Percentiles rank a stretch among this genome's conserved stretches.
These are phyloP conservation scores for Trypanosoma conorhini DNA, from an alignment of 208 protist species.

Conservation along the genomic window DNA sequence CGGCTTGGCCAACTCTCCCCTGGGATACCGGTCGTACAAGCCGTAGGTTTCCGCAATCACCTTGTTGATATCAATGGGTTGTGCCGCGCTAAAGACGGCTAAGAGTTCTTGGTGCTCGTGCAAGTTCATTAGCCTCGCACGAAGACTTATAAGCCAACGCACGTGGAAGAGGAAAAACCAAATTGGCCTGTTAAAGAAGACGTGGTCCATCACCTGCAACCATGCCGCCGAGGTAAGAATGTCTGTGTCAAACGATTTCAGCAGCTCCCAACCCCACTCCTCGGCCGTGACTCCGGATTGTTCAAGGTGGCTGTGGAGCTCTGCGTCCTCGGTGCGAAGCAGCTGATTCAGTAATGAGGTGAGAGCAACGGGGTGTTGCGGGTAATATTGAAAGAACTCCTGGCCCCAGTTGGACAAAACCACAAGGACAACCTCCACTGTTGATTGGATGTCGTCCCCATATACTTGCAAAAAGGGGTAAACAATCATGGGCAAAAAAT, in stretches of 20 bases:
- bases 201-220: constrained; percentile 93
- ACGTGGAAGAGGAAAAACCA: constrained; percentile 88
- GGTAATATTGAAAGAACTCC: constrained; percentile 83
- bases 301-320: constrained; percentile 55
- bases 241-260: constrained; percentile 74
- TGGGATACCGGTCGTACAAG: constrained; percentile 30
- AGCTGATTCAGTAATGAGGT: constrained; percentile 51
- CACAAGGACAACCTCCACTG: constrained; percentile 67
- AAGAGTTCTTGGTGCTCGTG: constrained; percentile 45
- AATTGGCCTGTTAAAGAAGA: constrained; percentile 57
- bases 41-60: constrained; percentile 61
- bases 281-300: constrained; percentile 51
- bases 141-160: constrained; percentile 35
- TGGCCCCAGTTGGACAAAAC: constrained; percentile 83
- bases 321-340: constrained; percentile 43
- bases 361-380: constrained; percentile 54
- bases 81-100: constrained; percentile 33
- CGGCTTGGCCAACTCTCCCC: constrained; percentile 17
- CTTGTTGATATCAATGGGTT: constrained; percentile 31
- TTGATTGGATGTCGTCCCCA: constrained; percentile 53
- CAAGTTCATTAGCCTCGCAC: constrained; percentile 38
- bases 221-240: constrained; percentile 72
- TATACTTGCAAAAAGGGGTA: constrained; percentile 78
- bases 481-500: constrained; percentile 74
- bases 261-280: constrained; percentile 72